These are phyloP conservation scores for Polygonum aviculare DNA, from an alignment of 148 eudicot genomes.

Conservation along the genomic window DNA sequence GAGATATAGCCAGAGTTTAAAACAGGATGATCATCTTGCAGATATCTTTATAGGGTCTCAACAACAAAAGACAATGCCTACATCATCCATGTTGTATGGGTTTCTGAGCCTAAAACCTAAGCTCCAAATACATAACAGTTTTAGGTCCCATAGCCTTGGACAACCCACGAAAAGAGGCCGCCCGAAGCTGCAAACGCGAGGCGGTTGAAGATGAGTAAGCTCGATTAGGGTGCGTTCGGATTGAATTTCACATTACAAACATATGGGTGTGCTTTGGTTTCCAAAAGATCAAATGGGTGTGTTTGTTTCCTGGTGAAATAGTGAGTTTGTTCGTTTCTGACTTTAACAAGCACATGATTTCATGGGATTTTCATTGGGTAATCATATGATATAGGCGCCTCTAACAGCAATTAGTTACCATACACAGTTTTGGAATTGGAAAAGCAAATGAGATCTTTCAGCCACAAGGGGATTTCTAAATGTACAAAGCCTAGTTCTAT, in stretches of 20 bases:
- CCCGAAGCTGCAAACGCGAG: neutral
- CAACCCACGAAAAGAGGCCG: neutral
- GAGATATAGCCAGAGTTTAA: neutral
- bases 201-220: neutral
- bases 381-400: neutral
- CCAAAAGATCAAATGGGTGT: neutral
- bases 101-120: neutral
- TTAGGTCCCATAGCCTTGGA: neutral
- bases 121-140: no score
- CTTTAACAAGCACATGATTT: neutral
- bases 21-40: neutral
- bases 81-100: slow-evolving; percentile 5
- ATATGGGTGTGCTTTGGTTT: neutral
- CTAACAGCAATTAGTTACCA: neutral
- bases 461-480: neutral
- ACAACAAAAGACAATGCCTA: slow-evolving; percentile 3
- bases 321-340: neutral
- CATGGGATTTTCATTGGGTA: neutral
- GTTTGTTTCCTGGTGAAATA: neutral
- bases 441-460: neutral
- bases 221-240: neutral
- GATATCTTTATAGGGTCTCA: neutral
- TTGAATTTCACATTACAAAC: no score
- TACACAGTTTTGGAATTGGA: neutral
- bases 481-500: neutral